These are phyloP conservation scores for Rutstroemia sp. DNA, from an alignment of 2,329 filamentous ascomycete genomes.

Conservation along the genomic window DNA sequence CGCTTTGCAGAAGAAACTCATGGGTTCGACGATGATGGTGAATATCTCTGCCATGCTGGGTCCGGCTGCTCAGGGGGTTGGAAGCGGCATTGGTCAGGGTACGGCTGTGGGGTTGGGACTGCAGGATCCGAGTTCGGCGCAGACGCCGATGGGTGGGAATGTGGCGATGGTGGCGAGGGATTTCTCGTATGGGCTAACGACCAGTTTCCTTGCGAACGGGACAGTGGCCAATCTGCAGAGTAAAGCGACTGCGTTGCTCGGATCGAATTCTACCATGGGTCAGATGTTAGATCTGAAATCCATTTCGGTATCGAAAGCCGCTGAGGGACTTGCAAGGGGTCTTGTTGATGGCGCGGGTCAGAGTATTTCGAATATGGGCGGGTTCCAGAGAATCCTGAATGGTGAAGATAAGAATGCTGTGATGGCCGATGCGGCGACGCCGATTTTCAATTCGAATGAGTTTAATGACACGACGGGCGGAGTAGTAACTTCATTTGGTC, in stretches of 20 bases:
- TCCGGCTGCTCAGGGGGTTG: neutral
- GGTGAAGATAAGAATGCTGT: neutral
- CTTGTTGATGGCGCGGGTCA: constrained; percentile 3
- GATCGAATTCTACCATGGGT: neutral
- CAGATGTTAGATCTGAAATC: neutral
- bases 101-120: constrained; percentile 2
- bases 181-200: constrained; percentile 2
- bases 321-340: constrained; percentile 3
- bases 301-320: constrained; percentile 3
- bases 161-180: neutral
- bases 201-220: constrained; percentile 5
- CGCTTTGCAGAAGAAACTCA: neutral
- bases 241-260: constrained; percentile 2
- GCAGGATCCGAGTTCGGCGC: neutral
- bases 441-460: neutral
- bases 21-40: neutral
- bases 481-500: constrained; percentile 4
- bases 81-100: constrained; percentile 6
- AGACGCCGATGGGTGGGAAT: neutral
- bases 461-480: constrained; percentile 3
- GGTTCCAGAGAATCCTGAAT: constrained; percentile 1
- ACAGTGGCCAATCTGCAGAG: neutral
- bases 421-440: neutral
- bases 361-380: constrained; percentile 3
- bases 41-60: neutral